These are phyloP conservation scores for Cinnamomum micranthum DNA, from an alignment of 164 flowering plant species.

Conservation along the genomic window DNA sequence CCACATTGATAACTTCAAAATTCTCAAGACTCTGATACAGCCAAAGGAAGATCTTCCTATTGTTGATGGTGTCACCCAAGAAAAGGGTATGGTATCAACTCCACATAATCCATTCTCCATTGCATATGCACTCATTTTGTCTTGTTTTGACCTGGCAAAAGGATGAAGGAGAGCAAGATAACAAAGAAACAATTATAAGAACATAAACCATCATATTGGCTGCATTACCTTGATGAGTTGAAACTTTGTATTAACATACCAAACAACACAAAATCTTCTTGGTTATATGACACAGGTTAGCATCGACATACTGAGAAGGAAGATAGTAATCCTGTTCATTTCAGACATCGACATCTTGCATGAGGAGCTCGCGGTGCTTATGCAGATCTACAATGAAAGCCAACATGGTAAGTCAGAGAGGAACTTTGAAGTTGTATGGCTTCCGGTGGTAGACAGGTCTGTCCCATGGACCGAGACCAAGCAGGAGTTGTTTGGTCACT, in stretches of 20 bases:
- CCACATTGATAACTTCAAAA: constrained; percentile 66
- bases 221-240: too few species aligned
- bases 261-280: neutral
- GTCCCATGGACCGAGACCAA: constrained; percentile 39
- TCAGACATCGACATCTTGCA: constrained; percentile 61
- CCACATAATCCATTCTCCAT: neutral
- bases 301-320: constrained; percentile 59
- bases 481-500: constrained; percentile 28
- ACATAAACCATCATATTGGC: neutral
- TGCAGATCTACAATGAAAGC: constrained; percentile 53
- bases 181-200: neutral
- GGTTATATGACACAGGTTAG: constrained; percentile 34
- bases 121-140: neutral
- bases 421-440: constrained; percentile 78
- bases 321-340: constrained; percentile 63
- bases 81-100: constrained; percentile 34
- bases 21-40: constrained; percentile 45
- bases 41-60: constrained; percentile 55
- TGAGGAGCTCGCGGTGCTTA: constrained; percentile 56
- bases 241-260: neutral
- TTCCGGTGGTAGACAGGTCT: constrained; percentile 54
- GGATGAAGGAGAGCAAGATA: neutral
- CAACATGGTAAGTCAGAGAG: constrained; percentile 42
- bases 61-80: constrained; percentile 45
- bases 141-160: neutral